These are phyloP conservation scores for Tubosaeta sp. DNA, from an alignment of 768 basidiomycete species.

Conservation along the genomic window DNA sequence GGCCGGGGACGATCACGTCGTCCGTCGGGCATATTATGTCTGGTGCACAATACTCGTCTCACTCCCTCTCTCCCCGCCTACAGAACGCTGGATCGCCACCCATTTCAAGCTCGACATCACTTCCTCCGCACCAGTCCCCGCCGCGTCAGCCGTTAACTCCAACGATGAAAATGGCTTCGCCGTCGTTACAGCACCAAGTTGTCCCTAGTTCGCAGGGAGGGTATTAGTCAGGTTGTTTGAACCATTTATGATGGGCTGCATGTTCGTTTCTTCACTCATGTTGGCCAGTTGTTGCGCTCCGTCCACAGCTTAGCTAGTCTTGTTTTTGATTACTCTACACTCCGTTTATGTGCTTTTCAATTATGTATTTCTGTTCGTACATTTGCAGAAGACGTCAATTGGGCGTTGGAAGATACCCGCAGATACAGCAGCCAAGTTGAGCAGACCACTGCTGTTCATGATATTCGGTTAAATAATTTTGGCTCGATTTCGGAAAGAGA, in stretches of 20 bases:
- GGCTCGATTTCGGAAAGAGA: too few species aligned
- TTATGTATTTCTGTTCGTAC: constrained; percentile 35
- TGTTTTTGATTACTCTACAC: constrained; percentile 34
- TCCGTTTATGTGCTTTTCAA: constrained; percentile 37
- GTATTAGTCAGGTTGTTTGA: constrained; percentile 35
- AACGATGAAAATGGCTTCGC: constrained; percentile 50
- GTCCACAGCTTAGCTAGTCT: constrained; percentile 20
- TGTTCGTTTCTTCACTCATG: constrained; percentile 5
- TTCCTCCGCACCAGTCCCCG: constrained; percentile 40
- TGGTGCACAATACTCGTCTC: constrained; percentile 40
- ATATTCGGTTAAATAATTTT: too few species aligned
- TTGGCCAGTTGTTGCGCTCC: constrained; percentile 13
- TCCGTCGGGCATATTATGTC: constrained; percentile 28
- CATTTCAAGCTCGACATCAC: constrained; percentile 39
- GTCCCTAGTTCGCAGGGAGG: constrained; percentile 50
- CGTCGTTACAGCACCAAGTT: constrained; percentile 50
- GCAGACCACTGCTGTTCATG: too few species aligned
- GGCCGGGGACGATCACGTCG: constrained; percentile 21
- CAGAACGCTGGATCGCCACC: constrained; percentile 45
- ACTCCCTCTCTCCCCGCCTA: constrained; percentile 47
- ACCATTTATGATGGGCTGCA: constrained; percentile 12
- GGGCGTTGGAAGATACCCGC: constrained; percentile 13
- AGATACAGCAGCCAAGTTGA: not conserved
- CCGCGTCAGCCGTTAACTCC: constrained; percentile 48
- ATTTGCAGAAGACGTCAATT: constrained; percentile 18